Percentiles rank a stretch among this genome's conserved stretches.
Conservation (phyloP, 225 moss, liverwort and hornwort genomes). For the Pleurozium schreberi region DNA sequence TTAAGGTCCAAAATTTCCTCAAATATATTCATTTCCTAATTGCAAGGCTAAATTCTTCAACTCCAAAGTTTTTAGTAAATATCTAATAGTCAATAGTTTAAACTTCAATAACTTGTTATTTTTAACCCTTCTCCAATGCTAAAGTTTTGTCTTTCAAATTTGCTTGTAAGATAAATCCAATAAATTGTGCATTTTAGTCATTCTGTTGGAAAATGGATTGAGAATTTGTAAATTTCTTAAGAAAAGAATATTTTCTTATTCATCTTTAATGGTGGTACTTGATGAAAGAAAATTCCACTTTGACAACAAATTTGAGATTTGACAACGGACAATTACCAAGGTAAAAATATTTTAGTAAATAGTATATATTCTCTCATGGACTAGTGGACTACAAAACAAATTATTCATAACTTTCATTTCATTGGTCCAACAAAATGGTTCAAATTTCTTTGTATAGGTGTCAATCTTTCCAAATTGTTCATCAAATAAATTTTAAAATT, state of each 20-base stretch:
- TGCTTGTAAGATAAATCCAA: too few relatives aligned
- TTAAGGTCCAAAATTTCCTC: background rate
- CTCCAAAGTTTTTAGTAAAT: background rate
- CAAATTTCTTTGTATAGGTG: background rate
- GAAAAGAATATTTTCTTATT: background rate
- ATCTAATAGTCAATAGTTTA: accelerated
- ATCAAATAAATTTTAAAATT: background rate
- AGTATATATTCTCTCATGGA: accelerated
- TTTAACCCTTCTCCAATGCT: background rate
- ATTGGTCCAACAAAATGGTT: background rate
- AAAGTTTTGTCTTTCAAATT: background rate
- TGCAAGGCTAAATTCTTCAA: background rate
- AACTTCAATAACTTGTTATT: too few relatives aligned
- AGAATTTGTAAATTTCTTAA: too few relatives aligned
- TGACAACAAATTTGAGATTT: background rate
- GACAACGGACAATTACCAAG: background rate
- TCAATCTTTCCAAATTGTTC: background rate
- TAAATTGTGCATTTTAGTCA: background rate
- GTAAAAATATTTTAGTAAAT: too few relatives aligned
- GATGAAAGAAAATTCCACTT: background rate
- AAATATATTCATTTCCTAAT: background rate
- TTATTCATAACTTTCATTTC: background rate
- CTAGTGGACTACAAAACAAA: background rate
- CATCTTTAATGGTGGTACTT: background rate
- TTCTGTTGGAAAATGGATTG: background rate